Evolutionary conservation across 2,329 filamentous ascomycete genomes (phyloP).

Genomic region (Colletotrichum sp.): DNA sequence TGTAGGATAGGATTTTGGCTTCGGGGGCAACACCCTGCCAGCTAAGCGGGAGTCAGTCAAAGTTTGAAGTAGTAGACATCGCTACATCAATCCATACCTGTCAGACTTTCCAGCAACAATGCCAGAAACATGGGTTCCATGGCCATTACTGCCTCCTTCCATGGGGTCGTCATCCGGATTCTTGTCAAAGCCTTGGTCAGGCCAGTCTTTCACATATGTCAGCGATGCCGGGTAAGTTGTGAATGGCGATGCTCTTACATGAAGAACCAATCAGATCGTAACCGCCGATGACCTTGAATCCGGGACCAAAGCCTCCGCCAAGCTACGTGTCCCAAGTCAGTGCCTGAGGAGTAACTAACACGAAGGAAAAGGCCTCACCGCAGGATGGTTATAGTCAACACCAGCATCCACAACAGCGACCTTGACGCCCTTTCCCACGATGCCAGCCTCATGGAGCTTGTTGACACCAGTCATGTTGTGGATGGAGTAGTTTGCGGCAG

Average conservation of each 20-base stretch:
- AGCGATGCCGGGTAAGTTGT: not conserved
- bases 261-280: constrained; percentile 18
- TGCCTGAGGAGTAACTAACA: not conserved
- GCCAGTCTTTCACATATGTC: not conserved
- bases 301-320: constrained; percentile 16
- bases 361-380: constrained; percentile 27
- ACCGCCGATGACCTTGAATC: constrained; percentile 19
- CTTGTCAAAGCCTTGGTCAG: constrained; percentile 18
- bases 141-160: constrained; percentile 33
- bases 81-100: not conserved
- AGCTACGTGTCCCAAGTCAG: not conserved
- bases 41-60: not conserved
- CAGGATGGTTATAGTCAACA: constrained; percentile 43
- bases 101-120: constrained; percentile 27
- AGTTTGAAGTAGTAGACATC: no score
- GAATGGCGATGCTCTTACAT: not conserved
- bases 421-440: constrained; percentile 40
- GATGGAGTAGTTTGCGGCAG: constrained; percentile 33
- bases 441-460: constrained; percentile 39
- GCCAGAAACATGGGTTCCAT: constrained; percentile 41
- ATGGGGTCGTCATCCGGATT: constrained; percentile 39
- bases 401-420: constrained; percentile 46
- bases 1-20: constrained; percentile 32
- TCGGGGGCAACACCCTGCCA: constrained; percentile 31
- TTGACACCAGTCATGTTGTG: constrained; percentile 45